Conservation (phyloP, 176 grass and related monocot genomes). For the Carex parvula region DNA sequence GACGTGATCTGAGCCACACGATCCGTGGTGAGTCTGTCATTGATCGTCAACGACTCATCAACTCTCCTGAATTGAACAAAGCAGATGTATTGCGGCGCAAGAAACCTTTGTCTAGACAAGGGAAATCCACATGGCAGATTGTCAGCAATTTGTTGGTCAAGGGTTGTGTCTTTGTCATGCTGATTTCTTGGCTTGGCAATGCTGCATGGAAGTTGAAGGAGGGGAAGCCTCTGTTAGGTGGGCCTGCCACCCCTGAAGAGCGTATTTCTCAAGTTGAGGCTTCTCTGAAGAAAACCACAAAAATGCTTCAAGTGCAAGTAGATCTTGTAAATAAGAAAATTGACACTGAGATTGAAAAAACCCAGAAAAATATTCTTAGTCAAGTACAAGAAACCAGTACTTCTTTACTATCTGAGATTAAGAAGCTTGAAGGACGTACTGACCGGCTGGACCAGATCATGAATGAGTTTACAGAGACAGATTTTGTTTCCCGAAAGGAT, state of each 20-base stretch:
- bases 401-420: slow-evolving; percentile 39
- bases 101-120: slow-evolving; percentile 17
- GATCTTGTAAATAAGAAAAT: slow-evolving; percentile 85
- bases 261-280: slow-evolving; percentile 60
- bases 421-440: slow-evolving; percentile 38
- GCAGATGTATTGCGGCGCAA: not conserved
- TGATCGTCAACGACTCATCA: not conserved
- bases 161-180: slow-evolving; percentile 1
- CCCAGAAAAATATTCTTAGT: slow-evolving; percentile 32
- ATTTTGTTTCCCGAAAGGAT: slow-evolving; percentile 52
- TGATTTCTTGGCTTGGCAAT: slow-evolving; percentile 22
- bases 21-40: slow-evolving; percentile 46
- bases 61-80: not conserved
- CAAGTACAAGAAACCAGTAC: slow-evolving; percentile 57
- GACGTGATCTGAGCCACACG: slow-evolving; percentile 49
- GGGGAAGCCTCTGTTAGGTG: slow-evolving; percentile 18
- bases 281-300: slow-evolving; percentile 46
- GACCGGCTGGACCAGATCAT: slow-evolving; percentile 49
- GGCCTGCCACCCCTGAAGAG: slow-evolving; percentile 20
- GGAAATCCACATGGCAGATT: not conserved
- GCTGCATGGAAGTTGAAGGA: slow-evolving; percentile 20
- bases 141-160: slow-evolving; percentile 6
- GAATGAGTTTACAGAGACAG: slow-evolving; percentile 41
- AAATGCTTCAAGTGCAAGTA: slow-evolving; percentile 67
- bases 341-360: slow-evolving; percentile 40